A percentile compares a stretch with the other conserved stretches of the same genome.
phyloP scores from a whole-genome alignment of 2,329 filamentous ascomycete species.

The Nemania serpens region DNA sequence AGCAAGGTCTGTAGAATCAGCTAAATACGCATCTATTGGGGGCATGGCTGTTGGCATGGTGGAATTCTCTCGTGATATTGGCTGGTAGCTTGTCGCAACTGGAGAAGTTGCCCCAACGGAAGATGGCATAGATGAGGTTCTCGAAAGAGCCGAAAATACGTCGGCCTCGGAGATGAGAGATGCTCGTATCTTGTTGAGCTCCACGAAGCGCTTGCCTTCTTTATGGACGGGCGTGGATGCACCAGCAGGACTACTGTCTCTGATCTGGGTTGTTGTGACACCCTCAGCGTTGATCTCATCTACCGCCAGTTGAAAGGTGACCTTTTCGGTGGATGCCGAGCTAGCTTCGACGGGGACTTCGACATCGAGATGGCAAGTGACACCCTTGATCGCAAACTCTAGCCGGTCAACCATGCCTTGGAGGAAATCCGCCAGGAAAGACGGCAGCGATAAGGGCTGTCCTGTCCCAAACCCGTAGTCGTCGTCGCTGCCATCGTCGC shows the following conservation, averaged over 20 bases:
- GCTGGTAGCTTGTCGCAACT: constrained; percentile 39
- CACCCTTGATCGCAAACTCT: constrained; percentile 66
- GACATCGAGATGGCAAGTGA: constrained; percentile 69
- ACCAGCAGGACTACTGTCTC: constrained; percentile 38
- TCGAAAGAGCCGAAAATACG: constrained; percentile 64
- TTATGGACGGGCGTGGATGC: constrained; percentile 52
- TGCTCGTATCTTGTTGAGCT: constrained; percentile 66
- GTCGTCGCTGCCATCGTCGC: constrained; percentile 66
- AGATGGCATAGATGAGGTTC: constrained; percentile 62
- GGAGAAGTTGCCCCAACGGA: constrained; percentile 57
- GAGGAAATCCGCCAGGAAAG: constrained; percentile 72
- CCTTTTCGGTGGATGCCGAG: constrained; percentile 54
- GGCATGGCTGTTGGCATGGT: constrained; percentile 28
- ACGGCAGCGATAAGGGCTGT: constrained; percentile 69
- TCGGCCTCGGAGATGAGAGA: constrained; percentile 70
- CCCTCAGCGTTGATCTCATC: constrained; percentile 70
- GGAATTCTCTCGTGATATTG: constrained; percentile 33
- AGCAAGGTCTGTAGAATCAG: constrained; percentile 41
- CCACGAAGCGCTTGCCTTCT: constrained; percentile 68
- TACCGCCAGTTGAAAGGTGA: constrained; percentile 69
- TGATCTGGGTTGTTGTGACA: constrained; percentile 53
- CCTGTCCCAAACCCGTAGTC: constrained; percentile 70
- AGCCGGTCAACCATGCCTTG: constrained; percentile 75
- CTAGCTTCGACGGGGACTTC: constrained; percentile 57
- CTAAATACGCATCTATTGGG: constrained; percentile 35